Base-by-base conservation (phyloP, 371 early-diverging fungal species). In the Rhizopus microsporus region DNA sequence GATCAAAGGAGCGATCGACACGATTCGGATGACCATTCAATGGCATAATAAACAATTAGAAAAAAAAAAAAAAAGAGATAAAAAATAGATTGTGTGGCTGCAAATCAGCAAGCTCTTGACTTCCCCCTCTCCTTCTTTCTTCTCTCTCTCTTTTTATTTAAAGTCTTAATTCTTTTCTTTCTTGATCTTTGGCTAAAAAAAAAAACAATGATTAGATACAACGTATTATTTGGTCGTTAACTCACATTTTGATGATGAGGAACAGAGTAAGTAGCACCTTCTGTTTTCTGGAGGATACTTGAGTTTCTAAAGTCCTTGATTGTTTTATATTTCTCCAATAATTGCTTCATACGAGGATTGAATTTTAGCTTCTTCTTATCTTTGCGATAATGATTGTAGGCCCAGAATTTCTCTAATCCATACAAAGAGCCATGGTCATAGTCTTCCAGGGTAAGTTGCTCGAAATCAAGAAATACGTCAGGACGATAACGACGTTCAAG, bases 391-490 rank as follows among this genome's bases (percentile, higher is more conserved):
- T 76, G 87, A 53, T 92, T 72, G 65, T 92, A 96, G 3, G 97
- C 97, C 96, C 97, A 97, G 78, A 97, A 93, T 75, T 97, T 97
- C 66, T 97, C 97, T 55, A 95, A 71, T 1, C 96, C 97, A 60
- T 97, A 97, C 63, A 93, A 69, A 56, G 88, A 75, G 38, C 88
- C 89, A 54, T 81, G 78, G 45, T 84, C 85, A 51, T 83, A 84
- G 59, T 97, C 97, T 47, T 75, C 68, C 45, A 88, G 73, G 1
- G 93, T 90, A 62, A 93, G 60, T 16, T 83, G 85, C 75, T 94
- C 90, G 77, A 97, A 97, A 59, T 97, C 96, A 50, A 85, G 72
- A 72, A 94, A 94, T 23, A 94, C 65, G 8, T 93, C 93, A 58
- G 74, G 74, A 40, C 93, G 89, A 82, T 88, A 96, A 68, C 88